Evolutionary conservation across 129 eudicot genomes (phyloP), one percentile per base, ranked within the genome.

Genomic region (Lactuca sativa): DNA sequence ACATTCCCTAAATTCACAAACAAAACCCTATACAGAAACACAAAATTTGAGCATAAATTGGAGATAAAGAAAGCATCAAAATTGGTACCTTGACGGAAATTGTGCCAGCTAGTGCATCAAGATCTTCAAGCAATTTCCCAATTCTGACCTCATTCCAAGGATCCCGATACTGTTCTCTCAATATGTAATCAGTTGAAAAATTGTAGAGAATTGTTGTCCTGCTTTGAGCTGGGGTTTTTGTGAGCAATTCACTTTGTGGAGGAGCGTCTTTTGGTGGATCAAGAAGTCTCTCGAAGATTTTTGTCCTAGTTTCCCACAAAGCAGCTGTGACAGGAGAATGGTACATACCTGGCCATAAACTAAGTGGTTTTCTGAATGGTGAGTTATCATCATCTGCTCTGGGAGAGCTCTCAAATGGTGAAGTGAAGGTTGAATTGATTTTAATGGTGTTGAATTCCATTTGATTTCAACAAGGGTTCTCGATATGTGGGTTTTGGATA

Each of bases 271-370:
- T 59, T 7, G 90, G 86, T 4, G 95, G 95, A 74, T 90, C 95
- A 9, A 85, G 79, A 5, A 95, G 75, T 60, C 82, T 78, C 72
- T 95, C 99, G 49, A 95, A 90, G 48, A 85, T 90, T 47, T 80
- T 78, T 3, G 97, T 80, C 82, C 97, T 83, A 2, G 97, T 84
- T 76, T 95, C 99, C 99, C 99, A 95, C 9, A 95, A 68, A 54
- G 99, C 99, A 70, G 80, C 85, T 6, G 99, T 95, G n/a, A 95
- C 97, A 2, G 99, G 99, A 1, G 99, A 95, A 82, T 95, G 97
- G 62, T 95, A 95, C 99, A 95, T 95, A 56, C 99, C 99, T 40
- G 99, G 99, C 99, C 99, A 95, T 67, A 95, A 69, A 47, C 88
- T 85, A 0, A 95, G 80, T 9, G 99, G 96, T 58, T 95, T 90